Percentiles rank a stretch among this genome's conserved stretches.
These are phyloP conservation scores for Neurospora sp. DNA, from an alignment of 495 filamentous ascomycete genomes.

Conservation along the genomic window DNA sequence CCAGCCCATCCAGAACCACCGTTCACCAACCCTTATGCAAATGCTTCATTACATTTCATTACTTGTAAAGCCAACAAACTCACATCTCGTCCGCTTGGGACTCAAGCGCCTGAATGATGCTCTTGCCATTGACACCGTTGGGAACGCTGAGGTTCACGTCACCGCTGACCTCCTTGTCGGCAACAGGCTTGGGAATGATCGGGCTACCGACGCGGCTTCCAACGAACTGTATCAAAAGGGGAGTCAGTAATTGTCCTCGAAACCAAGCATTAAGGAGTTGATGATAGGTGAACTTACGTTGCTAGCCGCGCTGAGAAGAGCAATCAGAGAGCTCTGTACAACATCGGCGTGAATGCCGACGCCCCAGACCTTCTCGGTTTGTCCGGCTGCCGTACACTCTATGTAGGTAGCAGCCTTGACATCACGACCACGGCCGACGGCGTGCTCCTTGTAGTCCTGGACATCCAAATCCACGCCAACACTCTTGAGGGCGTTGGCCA, in stretches of 20 bases:
- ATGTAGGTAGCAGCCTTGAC: conserved; percentile 92
- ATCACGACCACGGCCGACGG: conserved; percentile 67
- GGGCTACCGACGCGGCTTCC: conserved; percentile 46
- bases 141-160: conserved; percentile 26
- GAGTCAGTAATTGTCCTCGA: conserved; percentile 5
- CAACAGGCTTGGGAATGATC: conserved; percentile 35
- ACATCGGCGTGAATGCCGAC: conserved; percentile 94
- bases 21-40: neutral
- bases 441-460: conserved; percentile 91
- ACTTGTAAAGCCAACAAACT: conserved; percentile 31
- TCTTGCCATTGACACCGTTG: conserved; percentile 11
- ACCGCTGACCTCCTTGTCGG: conserved; percentile 23
- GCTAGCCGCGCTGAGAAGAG: conserved; percentile 77
- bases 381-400: conserved; percentile 69
- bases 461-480: conserved; percentile 91
- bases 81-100: conserved; percentile 35
- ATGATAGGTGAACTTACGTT: conserved; percentile 51
- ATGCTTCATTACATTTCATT: neutral
- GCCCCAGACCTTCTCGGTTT: conserved; percentile 74
- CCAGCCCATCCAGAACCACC: neutral
- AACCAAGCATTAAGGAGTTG: neutral
- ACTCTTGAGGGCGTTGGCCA: conserved; percentile 70
- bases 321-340: conserved; percentile 84
- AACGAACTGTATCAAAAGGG: conserved; percentile 40
- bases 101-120: conserved; percentile 34